Base-by-base conservation (phyloP, 371 early-diverging fungal genomes). In the Choanephora cucurbitarum region DNA sequence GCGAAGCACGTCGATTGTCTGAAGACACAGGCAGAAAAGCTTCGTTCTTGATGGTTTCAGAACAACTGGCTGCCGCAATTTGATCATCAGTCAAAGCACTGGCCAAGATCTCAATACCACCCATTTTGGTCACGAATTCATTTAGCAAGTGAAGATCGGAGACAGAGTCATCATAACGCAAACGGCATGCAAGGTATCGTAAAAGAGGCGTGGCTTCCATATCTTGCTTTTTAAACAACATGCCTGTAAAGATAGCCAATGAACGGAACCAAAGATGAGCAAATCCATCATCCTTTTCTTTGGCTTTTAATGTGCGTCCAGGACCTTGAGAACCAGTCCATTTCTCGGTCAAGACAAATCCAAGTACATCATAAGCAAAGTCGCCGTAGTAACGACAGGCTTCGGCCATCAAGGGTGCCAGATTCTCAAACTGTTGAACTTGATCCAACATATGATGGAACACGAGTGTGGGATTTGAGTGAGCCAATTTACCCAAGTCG, bases 321-420 rank as follows among this genome's bases (percentile, higher is more conserved):
- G 76, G 49, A 34, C 82, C 66, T 60, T 77, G 75, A 43, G 62
- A 79, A 5, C 83, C 83, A 18, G 84, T 80, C 47, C 90, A 77
- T 34, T 86, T 85, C 37, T 86, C 88, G 23, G 94, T 77, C 44
- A 94, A 60, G 13, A 81, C 61, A 62, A 81, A 96, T 9, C 82
- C 81, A 52, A 96, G 65, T 2, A 93, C 87, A 62, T 97, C 97
- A 47, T 91, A 88, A 7, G 88, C 86, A n/a, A 96, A 82, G 8
- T 83, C 80, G 5, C 91, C 87, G 54, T 95, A 64, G 64, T 95
- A 95, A 22, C 88, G 83, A 55, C 89, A 89, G 7, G 90, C 89
- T 52, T 97, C 96, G 3, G 94, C 95, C 55, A 96, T 81, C 15
- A 84, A 76, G 9, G 81, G 79, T 11, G 93, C 91, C 77, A 93